These are phyloP conservation scores for Perilla frutescens DNA, from an alignment of 257 asterid species.

Conservation along the genomic window DNA sequence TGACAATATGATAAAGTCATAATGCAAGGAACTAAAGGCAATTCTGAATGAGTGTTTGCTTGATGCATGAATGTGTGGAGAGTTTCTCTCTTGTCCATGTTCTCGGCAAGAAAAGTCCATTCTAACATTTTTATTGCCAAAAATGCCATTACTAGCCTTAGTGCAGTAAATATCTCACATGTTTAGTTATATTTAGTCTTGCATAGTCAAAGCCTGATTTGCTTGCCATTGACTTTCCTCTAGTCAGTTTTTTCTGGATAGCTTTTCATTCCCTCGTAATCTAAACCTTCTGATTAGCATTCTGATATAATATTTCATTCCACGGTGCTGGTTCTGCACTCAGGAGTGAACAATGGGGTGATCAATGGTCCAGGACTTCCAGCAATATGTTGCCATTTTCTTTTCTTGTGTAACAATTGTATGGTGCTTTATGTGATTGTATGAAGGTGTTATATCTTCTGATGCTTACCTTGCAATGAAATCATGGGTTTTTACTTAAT, in stretches of 20 bases:
- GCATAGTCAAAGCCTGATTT: not conserved
- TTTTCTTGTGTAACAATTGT: not conserved
- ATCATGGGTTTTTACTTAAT: slow-evolving; percentile 2
- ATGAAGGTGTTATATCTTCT: not conserved
- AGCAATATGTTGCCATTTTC: not conserved
- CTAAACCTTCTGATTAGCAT: not conserved
- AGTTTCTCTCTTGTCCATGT: not conserved
- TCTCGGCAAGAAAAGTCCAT: not conserved
- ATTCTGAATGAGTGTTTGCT: not conserved
- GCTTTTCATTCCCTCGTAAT: not conserved
- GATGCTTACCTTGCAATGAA: not conserved
- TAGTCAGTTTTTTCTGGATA: not conserved
- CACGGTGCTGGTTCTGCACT: not conserved
- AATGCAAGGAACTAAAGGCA: not conserved
- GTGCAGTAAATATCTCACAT: not conserved
- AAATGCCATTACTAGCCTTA: not conserved
- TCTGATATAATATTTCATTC: not conserved
- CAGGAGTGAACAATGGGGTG: no score
- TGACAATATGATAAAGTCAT: not conserved
- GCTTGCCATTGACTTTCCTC: not conserved
- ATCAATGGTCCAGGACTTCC: not conserved
- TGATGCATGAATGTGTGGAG: not conserved
- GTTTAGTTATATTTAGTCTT: not conserved
- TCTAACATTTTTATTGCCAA: not conserved
- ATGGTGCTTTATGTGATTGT: not conserved